These are phyloP conservation scores for Bigelowiella natans DNA, from an alignment of 78 protist species.

Conservation along the genomic window DNA sequence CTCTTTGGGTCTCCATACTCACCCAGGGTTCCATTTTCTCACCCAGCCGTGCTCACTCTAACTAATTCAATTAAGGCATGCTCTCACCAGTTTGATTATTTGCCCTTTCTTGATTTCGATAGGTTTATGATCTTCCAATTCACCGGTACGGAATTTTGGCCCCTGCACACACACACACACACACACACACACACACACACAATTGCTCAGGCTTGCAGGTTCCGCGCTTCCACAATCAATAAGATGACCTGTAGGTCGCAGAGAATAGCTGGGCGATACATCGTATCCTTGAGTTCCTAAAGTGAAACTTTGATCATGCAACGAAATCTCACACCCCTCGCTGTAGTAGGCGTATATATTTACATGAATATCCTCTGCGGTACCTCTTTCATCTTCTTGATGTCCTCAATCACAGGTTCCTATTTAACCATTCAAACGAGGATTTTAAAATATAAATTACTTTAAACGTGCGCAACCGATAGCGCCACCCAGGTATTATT, in stretches of 20 bases:
- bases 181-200: not conserved
- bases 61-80: not conserved
- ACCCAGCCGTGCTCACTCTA: no score
- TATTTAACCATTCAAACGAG: not conserved
- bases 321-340: no score
- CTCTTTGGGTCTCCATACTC: no score
- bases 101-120: not conserved
- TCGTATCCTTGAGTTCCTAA: not conserved
- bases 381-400: not conserved
- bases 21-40: no score
- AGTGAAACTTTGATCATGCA: no score
- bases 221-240: not conserved
- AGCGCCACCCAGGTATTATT: no score
- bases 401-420: not conserved
- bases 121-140: not conserved
- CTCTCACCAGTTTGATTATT: not conserved
- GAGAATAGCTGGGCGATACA: not conserved
- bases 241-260: not conserved
- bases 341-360: no score
- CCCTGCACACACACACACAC: not conserved
- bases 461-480: no score
- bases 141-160: not conserved
- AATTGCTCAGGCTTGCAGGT: not conserved
- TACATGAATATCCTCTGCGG: no score
- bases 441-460: not conserved